phyloP scores from a whole-genome alignment of 495 filamentous ascomycete species.

The Neurospora sp. region DNA sequence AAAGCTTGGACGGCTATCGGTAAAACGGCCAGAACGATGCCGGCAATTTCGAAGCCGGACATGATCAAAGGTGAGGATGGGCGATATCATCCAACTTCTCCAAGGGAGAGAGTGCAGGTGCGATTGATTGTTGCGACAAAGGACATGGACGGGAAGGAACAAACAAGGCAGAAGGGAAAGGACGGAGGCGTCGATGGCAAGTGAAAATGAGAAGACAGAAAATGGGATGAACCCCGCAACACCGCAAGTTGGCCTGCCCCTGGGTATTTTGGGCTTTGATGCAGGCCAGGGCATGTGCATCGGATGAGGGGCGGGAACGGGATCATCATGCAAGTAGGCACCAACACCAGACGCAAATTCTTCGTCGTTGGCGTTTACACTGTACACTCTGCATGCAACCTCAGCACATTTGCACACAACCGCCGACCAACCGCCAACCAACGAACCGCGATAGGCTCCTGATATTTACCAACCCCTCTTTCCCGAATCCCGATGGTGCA shows the following conservation, averaged over 20 bases:
- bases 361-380: background rate
- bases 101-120: background rate
- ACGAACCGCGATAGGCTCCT: background rate
- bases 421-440: background rate
- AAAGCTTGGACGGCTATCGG: conserved; percentile 23
- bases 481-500: background rate
- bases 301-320: background rate
- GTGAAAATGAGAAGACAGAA: no score
- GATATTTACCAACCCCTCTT: background rate
- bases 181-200: background rate
- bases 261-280: no score
- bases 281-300: background rate
- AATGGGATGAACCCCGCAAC: background rate
- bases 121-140: background rate
- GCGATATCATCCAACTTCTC: background rate
- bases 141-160: background rate
- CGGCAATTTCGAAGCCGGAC: conserved; percentile 24
- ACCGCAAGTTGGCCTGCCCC: background rate
- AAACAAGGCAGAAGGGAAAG: background rate
- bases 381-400: background rate
- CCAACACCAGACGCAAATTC: no score
- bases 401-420: background rate
- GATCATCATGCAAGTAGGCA: background rate
- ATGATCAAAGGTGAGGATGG: background rate
- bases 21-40: conserved; percentile 26